Evolutionary conservation across 2,329 filamentous ascomycete genomes (phyloP).

Genomic region (Trichocomaceae sp.): DNA sequence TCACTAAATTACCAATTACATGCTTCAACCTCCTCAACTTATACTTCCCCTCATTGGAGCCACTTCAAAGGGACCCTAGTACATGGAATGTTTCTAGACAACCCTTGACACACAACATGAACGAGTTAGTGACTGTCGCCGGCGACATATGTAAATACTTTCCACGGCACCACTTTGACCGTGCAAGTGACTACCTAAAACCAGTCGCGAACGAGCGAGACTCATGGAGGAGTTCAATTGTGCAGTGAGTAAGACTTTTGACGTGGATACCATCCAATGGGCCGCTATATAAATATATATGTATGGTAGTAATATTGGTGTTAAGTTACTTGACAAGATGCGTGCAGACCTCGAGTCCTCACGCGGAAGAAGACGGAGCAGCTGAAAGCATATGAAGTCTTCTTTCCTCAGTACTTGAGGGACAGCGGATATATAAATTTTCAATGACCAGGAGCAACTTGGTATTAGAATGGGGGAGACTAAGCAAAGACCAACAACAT

Average conservation of each 20-base stretch:
- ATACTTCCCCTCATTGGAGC: slow-evolving; percentile 29
- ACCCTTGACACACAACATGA: slow-evolving; percentile 40
- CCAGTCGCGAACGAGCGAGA: slow-evolving; percentile 26
- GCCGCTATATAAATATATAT: slow-evolving; percentile 17
- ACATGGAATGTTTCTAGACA: slow-evolving; percentile 27
- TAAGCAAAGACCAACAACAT: no score
- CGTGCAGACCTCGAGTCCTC: slow-evolving; percentile 22
- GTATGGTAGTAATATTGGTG: slow-evolving; percentile 21
- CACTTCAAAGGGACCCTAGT: slow-evolving; percentile 26
- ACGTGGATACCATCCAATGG: slow-evolving; percentile 33
- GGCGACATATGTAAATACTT: slow-evolving; percentile 29
- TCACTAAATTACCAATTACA: slow-evolving; percentile 20
- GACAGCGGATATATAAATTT: no score
- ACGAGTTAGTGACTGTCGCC: slow-evolving; percentile 29
- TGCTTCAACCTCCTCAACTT: slow-evolving; percentile 28
- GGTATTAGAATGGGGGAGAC: no score
- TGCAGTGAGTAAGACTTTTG: slow-evolving; percentile 32
- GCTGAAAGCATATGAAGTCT: slow-evolving; percentile 21
- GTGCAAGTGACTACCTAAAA: slow-evolving; percentile 27
- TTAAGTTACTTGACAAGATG: slow-evolving; percentile 20
- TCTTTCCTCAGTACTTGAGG: no score
- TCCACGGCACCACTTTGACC: slow-evolving; percentile 25
- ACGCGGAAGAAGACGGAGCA: slow-evolving; percentile 26
- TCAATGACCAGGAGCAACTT: no score
- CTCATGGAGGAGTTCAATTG: slow-evolving; percentile 34